phyloP scores from a whole-genome alignment of 2,329 filamentous ascomycete species.

The Claviceps monticola region DNA sequence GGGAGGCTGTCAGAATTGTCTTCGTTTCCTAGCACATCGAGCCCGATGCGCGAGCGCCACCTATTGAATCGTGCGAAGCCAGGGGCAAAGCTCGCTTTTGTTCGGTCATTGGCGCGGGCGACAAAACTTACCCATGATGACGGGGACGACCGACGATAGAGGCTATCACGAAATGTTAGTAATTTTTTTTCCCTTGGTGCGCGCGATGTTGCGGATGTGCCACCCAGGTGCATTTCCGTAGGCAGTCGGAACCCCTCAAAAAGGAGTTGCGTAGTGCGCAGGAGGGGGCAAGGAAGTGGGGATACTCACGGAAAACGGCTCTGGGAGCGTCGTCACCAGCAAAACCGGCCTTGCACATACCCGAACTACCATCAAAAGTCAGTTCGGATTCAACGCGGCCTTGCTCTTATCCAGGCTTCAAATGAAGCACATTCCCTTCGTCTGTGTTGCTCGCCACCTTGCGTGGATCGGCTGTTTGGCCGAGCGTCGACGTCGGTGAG shows the following conservation, averaged over 20 bases:
- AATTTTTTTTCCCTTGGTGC: slow-evolving; percentile 7
- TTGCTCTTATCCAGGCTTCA: background rate
- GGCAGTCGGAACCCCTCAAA: slow-evolving; percentile 3
- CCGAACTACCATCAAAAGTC: slow-evolving; percentile 57
- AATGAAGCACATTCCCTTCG: background rate
- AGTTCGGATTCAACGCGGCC: slow-evolving; percentile 15
- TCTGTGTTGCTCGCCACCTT: background rate
- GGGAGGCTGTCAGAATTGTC: slow-evolving; percentile 9
- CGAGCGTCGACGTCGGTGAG: slow-evolving; percentile 20
- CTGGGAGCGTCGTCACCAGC: slow-evolving; percentile 99
- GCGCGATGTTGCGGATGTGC: background rate
- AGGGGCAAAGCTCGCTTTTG: background rate
- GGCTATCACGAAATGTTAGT: slow-evolving; percentile 43
- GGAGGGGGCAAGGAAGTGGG: slow-evolving; percentile 18
- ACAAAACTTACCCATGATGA: slow-evolving; percentile 82
- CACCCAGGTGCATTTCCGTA: background rate
- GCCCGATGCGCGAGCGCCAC: background rate
- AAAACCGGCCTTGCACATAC: slow-evolving; percentile 99
- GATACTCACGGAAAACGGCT: slow-evolving; percentile 96
- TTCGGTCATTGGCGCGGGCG: background rate
- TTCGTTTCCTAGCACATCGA: background rate
- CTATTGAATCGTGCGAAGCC: background rate
- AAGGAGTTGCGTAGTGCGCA: slow-evolving; percentile 6
- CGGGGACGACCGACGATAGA: slow-evolving; percentile 99
- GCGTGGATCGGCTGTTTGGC: slow-evolving; percentile 5